These are phyloP conservation scores for Yamadazyma pseudoaaseri DNA, from an alignment of 1,139 yeast genomes.

Conservation along the genomic window DNA sequence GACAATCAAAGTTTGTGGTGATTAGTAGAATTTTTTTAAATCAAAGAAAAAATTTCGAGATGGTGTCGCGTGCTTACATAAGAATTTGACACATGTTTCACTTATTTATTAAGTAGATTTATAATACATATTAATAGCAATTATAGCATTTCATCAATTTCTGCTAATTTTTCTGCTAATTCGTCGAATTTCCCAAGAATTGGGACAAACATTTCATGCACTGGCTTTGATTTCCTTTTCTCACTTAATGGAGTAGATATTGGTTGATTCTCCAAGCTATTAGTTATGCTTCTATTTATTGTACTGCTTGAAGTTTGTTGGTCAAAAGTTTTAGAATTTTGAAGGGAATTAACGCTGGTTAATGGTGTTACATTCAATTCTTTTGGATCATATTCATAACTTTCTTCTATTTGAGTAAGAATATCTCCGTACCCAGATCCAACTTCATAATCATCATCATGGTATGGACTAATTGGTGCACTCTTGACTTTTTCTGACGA, in stretches of 20 bases:
- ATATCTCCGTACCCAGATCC: constrained; percentile 14
- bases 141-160: constrained; percentile 31
- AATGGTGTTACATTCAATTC: constrained; percentile 29
- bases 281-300: not conserved
- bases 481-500: not conserved
- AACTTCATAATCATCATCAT: constrained; percentile 6
- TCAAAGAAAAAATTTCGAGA: constrained; percentile 1
- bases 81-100: constrained; percentile 1
- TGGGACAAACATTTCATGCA: constrained; percentile 47
- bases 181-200: constrained; percentile 46
- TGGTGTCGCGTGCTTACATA: not conserved
- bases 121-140: not conserved
- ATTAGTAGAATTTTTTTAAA: too few relatives aligned
- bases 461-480: not conserved
- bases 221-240: constrained; percentile 33
- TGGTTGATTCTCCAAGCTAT: not conserved
- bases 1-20: not conserved
- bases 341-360: constrained; percentile 38
- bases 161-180: constrained; percentile 45
- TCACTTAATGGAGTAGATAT: constrained; percentile 10
- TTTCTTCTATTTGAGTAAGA: constrained; percentile 5
- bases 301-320: not conserved
- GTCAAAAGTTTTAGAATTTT: constrained; percentile 6
- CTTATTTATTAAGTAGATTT: not conserved
- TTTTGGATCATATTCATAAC: constrained; percentile 8